Conservation (phyloP, 345 rosid species). For the Eucalyptus tenuipes region DNA sequence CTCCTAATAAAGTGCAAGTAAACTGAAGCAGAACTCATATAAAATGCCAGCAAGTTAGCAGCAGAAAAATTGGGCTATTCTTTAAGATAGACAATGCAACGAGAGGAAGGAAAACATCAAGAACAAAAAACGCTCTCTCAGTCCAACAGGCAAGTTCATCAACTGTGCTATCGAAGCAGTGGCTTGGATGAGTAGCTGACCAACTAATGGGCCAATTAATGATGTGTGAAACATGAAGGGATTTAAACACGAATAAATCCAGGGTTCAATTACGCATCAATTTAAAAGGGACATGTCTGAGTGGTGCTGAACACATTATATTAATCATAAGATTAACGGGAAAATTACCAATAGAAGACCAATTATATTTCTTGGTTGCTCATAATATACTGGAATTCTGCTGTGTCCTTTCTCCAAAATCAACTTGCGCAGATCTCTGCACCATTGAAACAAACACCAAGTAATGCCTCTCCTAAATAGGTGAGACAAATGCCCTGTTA, state of each 20-base stretch:
- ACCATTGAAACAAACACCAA: neutral
- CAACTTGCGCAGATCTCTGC: conserved; percentile 39
- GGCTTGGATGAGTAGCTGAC: neutral
- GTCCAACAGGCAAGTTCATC: neutral
- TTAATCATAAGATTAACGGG: neutral
- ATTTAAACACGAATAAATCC: neutral
- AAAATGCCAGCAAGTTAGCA: neutral
- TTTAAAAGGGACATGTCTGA: neutral
- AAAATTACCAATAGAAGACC: conserved; percentile 46
- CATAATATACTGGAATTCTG: conserved; percentile 56
- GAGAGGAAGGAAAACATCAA: neutral
- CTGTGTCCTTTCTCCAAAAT: conserved; percentile 65
- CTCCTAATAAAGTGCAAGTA: neutral
- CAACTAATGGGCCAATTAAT: neutral
- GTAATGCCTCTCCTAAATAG: neutral
- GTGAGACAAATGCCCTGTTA: neutral
- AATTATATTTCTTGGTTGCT: conserved; percentile 45
- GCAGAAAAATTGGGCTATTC: neutral
- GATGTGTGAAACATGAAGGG: neutral
- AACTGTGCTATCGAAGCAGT: neutral
- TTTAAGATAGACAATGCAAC: neutral
- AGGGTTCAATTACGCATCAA: neutral
- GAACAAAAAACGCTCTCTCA: neutral
- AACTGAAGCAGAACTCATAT: neutral
- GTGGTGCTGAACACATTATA: neutral